Percentiles rank a stretch among this genome's conserved stretches.
Evolutionary conservation across 2,329 filamentous ascomycete genomes (phyloP).

Genomic region (Aureobasidium uvarum): DNA sequence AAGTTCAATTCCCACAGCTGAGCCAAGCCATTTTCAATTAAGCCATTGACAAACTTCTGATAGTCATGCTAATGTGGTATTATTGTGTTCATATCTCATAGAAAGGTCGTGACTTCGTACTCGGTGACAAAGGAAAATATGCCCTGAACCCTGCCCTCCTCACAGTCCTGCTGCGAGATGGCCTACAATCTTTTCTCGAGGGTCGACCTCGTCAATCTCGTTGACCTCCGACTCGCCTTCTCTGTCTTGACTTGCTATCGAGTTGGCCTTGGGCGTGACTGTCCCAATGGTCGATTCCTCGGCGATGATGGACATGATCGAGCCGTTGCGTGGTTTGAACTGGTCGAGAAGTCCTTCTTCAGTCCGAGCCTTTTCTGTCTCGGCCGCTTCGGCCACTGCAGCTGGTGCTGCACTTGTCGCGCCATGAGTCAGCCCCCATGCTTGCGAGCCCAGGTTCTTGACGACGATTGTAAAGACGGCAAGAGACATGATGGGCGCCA

Average conservation of each 20-base stretch:
- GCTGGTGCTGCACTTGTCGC: constrained; percentile 7
- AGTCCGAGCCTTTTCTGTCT: not conserved
- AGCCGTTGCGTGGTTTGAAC: constrained; percentile 6
- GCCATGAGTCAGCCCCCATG: constrained; percentile 25
- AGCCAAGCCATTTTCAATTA: not conserved
- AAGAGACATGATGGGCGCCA: constrained; percentile 31
- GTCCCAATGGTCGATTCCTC: constrained; percentile 19
- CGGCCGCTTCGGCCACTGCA: not conserved
- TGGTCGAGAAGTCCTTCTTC: not conserved
- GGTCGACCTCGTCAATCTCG: constrained; percentile 21
- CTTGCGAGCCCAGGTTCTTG: constrained; percentile 32
- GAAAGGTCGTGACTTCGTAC: not conserved
- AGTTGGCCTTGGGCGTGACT: not conserved
- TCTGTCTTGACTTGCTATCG: not conserved
- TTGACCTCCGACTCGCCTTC: constrained; percentile 18
- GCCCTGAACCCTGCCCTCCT: not conserved
- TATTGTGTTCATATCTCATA: constrained; percentile 6
- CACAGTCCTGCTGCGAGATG: constrained; percentile 20
- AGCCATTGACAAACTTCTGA: not conserved
- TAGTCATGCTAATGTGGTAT: not conserved
- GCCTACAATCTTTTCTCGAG: constrained; percentile 22
- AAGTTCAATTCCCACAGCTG: not conserved
- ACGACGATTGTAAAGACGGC: constrained; percentile 33
- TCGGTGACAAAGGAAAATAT: constrained; percentile 4
- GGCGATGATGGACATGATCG: constrained; percentile 17